These are phyloP conservation scores for Endocarpon pusillum DNA, from an alignment of 495 filamentous ascomycete species.

Conservation along the genomic window DNA sequence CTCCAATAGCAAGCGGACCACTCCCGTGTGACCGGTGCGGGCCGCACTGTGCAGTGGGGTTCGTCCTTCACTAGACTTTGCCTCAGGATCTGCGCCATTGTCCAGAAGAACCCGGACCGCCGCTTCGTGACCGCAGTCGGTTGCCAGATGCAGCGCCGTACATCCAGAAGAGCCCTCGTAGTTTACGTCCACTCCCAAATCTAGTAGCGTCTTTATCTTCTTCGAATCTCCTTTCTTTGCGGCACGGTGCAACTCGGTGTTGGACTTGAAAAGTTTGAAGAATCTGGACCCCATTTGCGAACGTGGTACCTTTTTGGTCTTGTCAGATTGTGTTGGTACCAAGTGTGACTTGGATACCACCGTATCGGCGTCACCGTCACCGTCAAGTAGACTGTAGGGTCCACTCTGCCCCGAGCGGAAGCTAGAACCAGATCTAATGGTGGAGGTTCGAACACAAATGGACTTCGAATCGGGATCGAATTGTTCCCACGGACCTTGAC, in stretches of 20 bases:
- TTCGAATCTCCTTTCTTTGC: constrained; percentile 35
- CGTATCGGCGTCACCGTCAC: no score
- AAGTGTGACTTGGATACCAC: no score
- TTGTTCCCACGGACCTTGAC: no score
- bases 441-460: no score
- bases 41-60: constrained; percentile 48
- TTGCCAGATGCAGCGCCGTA: constrained; percentile 43
- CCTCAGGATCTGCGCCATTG: constrained; percentile 32
- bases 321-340: no score
- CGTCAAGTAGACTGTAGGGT: no score
- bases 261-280: no score
- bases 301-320: no score
- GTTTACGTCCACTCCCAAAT: constrained; percentile 37
- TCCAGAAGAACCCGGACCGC: constrained; percentile 37
- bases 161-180: constrained; percentile 36
- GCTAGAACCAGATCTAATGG: no score
- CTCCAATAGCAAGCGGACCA: constrained; percentile 36
- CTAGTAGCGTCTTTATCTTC: constrained; percentile 31
- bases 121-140: constrained; percentile 42
- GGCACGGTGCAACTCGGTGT: constrained; percentile 50
- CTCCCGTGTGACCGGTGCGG: constrained; percentile 36
- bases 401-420: no score
- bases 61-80: constrained; percentile 40
- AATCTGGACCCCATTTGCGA: no score
- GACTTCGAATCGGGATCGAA: no score